Base-by-base conservation (phyloP, 768 basidiomycete genomes). In the Kwoniella heveanensis region DNA sequence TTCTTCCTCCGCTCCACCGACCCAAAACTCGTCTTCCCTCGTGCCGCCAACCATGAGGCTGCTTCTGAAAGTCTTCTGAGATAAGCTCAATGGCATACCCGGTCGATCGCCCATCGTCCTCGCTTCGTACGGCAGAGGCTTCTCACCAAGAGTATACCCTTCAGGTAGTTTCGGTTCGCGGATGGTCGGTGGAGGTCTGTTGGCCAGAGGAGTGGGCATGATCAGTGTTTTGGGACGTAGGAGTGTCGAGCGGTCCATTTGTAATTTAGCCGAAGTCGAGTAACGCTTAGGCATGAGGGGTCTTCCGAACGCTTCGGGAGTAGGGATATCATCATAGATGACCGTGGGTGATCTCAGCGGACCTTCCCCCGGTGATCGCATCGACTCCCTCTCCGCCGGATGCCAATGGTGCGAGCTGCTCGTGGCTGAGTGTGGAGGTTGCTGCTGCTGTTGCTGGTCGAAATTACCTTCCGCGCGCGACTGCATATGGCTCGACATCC, bases 151-250 rank as follows among this genome's bases (percentile, higher is more conserved):
- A 83, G 82, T 17, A 87, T 85, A 49, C 83, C 77, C 75, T 63
- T 48, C 82, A 72, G n/a, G 82, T 22, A 46, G 22, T 9, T 55
- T 78, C 66, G 37, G 79, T 21, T 25, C 17, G 15, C n/a, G 70
- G 26, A 64, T 54, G 39, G 68, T 62, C 19, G 82, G 73, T 19
- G 80, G 72, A 8, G 19, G 57, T 8, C 26, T 6, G 54, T 83
- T 81, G 70, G 93, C 90, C 37, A 95, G 82, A 1, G 91, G 90
- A 65, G 88, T 89, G 10, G 93, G 93, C 93, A 96, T 95, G 65
- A 96, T 87, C 49, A 96, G 87, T n/a, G 92, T 84, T 78, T 92
- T 92, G 1, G 93, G 93, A 22, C 92, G 85, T 69, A 95, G 83
- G 48, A 95, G 82, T 30, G 92, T 90, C n/a, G 55, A 13, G 49